phyloP scores from a whole-genome alignment of 257 asterid species.

The Rhazya stricta region DNA sequence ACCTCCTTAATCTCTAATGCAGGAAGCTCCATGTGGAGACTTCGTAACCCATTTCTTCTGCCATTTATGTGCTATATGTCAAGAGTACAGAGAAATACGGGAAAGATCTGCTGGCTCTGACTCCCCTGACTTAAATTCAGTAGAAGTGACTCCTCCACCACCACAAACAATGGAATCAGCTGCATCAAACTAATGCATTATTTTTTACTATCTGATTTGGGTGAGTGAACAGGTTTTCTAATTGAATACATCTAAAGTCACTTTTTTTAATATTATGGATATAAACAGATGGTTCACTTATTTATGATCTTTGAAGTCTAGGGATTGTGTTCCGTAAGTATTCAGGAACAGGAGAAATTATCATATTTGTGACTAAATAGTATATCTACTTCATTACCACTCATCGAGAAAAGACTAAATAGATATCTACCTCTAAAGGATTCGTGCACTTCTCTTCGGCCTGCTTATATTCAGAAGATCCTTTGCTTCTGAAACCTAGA shows the following conservation, averaged over 20 bases:
- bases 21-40: conserved; percentile 98
- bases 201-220: background rate
- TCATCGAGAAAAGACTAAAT: background rate
- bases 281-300: too few relatives aligned
- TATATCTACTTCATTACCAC: background rate
- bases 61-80: conserved; percentile 87
- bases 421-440: too few relatives aligned
- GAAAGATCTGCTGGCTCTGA: conserved; percentile 52
- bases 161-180: conserved; percentile 71
- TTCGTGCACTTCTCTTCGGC: background rate
- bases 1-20: conserved; percentile 14
- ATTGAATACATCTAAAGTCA: too few relatives aligned
- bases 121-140: conserved; percentile 35
- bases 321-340: background rate
- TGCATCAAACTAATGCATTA: conserved; percentile 26
- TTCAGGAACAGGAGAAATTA: background rate
- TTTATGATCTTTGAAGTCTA: too few relatives aligned
- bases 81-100: conserved; percentile 85
- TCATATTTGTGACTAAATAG: background rate
- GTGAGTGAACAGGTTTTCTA: background rate
- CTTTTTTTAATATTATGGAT: too few relatives aligned
- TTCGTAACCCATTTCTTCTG: conserved; percentile 76
- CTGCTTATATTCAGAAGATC: background rate
- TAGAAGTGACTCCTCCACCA: conserved; percentile 63
- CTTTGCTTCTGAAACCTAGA: background rate